Evolutionary conservation across 495 filamentous ascomycete species (phyloP).

Genomic region (Penicillium flavigenum): DNA sequence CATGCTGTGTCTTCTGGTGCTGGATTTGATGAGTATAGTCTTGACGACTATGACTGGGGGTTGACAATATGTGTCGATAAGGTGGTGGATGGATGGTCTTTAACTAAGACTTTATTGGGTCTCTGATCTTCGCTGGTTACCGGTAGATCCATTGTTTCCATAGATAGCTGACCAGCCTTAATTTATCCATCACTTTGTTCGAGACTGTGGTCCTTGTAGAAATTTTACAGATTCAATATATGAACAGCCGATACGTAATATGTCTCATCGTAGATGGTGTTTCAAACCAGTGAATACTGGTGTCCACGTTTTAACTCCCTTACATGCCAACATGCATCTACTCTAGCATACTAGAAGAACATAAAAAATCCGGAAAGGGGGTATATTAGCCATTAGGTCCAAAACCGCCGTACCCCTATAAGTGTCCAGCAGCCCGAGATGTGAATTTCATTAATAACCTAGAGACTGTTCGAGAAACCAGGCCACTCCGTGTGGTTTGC

Average conservation of each 20-base stretch:
- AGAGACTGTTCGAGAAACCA: no score
- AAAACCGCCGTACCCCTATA: no score
- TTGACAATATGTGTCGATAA: conserved; percentile 11
- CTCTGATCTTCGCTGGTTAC: neutral
- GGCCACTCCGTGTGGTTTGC: no score
- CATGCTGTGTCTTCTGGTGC: conserved; percentile 10
- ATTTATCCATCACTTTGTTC: conserved; percentile 20
- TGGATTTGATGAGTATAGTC: conserved; percentile 1
- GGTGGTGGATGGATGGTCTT: conserved; percentile 14
- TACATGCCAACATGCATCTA: no score
- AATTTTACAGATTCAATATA: neutral
- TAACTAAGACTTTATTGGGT: conserved; percentile 11
- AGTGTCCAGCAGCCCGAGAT: no score
- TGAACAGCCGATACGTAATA: neutral
- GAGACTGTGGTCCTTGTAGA: neutral
- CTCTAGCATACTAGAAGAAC: no score
- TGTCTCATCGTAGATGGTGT: neutral
- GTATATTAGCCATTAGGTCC: no score
- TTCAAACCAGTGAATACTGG: no score
- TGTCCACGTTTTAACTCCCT: no score
- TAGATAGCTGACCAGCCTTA: conserved; percentile 13
- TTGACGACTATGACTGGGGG: conserved; percentile 1
- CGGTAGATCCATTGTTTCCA: neutral
- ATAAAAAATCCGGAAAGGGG: no score
- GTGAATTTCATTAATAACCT: no score